phyloP scores from a whole-genome alignment of 441 rosid species.

The Brassica balearica region DNA sequence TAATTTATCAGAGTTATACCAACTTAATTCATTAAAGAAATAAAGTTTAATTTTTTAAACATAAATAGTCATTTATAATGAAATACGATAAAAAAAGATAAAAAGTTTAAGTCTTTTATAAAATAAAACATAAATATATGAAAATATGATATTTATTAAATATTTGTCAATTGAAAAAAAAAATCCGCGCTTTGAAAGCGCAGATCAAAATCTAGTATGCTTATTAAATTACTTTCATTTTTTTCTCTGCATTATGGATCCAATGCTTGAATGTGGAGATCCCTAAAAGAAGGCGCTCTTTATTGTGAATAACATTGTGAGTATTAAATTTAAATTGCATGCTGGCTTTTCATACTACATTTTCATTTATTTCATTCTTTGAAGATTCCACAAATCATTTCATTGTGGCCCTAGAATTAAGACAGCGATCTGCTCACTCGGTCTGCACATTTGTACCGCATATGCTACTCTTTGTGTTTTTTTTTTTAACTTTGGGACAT shows the following conservation, averaged over 20 bases:
- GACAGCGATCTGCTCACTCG: neutral
- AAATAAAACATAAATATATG: too few species aligned
- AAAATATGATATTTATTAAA: too few species aligned
- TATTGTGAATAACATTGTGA: neutral
- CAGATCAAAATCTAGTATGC: neutral
- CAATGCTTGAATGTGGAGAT: slow-evolving; percentile 14
- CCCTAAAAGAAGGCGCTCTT: slow-evolving; percentile 3
- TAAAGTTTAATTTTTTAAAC: too few species aligned
- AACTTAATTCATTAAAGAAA: too few species aligned
- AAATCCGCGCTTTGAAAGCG: too few species aligned
- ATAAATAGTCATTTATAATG: too few species aligned
- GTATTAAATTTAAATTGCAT: slow-evolving; percentile 6
- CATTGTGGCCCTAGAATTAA: neutral
- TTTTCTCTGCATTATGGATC: neutral
- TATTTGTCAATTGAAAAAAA: too few species aligned
- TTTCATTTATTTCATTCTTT: neutral
- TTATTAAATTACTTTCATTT: neutral
- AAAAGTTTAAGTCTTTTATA: too few species aligned
- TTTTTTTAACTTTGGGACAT: neutral
- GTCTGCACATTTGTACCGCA: neutral
- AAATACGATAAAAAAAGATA: too few species aligned
- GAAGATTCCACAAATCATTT: neutral
- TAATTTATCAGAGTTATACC: too few species aligned
- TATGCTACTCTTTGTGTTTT: neutral
- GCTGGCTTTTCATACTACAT: neutral